These are phyloP conservation scores for Mangifera indica DNA, from an alignment of 345 rosid genomes.

Conservation along the genomic window DNA sequence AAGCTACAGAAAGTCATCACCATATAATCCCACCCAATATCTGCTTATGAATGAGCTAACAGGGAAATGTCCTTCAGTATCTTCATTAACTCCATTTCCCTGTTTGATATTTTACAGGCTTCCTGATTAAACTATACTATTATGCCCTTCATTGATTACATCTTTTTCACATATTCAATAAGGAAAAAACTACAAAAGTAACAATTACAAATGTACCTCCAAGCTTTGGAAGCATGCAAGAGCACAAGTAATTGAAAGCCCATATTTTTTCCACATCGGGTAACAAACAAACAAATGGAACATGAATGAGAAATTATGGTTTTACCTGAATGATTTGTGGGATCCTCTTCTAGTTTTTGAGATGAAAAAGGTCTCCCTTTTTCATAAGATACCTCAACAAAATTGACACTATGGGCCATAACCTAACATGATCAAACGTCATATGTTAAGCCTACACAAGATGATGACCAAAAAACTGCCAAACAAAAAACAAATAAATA, in stretches of 20 bases:
- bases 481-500: neutral
- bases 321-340: slow-evolving; percentile 37
- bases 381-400: slow-evolving; percentile 42
- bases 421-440: slow-evolving; percentile 41
- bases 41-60: neutral
- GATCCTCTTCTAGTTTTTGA: slow-evolving; percentile 26
- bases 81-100: neutral
- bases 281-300: slow-evolving; percentile 8
- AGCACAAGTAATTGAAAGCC: slow-evolving; percentile 1
- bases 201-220: neutral
- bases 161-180: neutral
- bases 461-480: neutral
- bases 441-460: slow-evolving; percentile 7
- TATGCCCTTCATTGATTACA: neutral
- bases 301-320: neutral
- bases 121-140: neutral
- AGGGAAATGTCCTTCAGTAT: neutral
- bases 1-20: neutral
- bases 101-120: neutral
- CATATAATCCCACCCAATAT: neutral
- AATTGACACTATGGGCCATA: slow-evolving; percentile 58
- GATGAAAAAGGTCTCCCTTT: slow-evolving; percentile 17
- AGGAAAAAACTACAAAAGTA: neutral
- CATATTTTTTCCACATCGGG: neutral
- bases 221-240: neutral